Conservation (phyloP, 2,329 filamentous ascomycete genomes). For the Talaromyces piceae region DNA sequence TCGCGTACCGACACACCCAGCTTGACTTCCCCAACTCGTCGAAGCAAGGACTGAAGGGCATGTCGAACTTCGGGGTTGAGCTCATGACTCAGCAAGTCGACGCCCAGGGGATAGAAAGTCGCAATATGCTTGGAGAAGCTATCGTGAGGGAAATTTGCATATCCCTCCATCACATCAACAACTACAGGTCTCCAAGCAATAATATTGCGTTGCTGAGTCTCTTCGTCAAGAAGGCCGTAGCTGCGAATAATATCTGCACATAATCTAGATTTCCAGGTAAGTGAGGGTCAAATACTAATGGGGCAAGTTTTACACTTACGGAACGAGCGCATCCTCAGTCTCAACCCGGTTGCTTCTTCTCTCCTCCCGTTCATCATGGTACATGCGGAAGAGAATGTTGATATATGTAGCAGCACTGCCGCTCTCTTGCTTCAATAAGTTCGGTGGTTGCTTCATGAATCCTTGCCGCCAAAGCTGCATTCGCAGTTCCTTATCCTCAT, state of each 20-base stretch:
- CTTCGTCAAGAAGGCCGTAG: constrained; percentile 82
- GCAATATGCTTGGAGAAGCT: constrained; percentile 74
- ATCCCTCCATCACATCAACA: constrained; percentile 92
- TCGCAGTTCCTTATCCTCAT: constrained; percentile 90
- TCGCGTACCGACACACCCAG: constrained; percentile 40
- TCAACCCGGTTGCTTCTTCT: constrained; percentile 70
- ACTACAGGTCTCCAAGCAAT: constrained; percentile 96
- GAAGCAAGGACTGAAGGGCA: constrained; percentile 68
- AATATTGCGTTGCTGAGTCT: constrained; percentile 94
- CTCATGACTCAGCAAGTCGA: constrained; percentile 77
- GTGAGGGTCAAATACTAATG: constrained; percentile 2
- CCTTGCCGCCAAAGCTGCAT: constrained; percentile 94
- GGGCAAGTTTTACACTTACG: constrained; percentile 38
- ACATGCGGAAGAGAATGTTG: constrained; percentile 94
- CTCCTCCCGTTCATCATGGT: constrained; percentile 79
- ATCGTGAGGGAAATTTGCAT: constrained; percentile 69
- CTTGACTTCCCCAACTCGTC: constrained; percentile 72
- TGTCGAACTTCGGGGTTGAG: constrained; percentile 70
- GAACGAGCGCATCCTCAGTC: constrained; percentile 86
- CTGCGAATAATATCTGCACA: constrained; percentile 88
- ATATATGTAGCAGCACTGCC: constrained; percentile 93
- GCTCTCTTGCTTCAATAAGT: constrained; percentile 92
- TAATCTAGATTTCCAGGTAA: constrained; percentile 42
- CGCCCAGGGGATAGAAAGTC: constrained; percentile 76
- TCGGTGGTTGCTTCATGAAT: constrained; percentile 99